phyloP scores from a whole-genome alignment of 352 stramenopile species.

The Pythium pyrilobum region DNA sequence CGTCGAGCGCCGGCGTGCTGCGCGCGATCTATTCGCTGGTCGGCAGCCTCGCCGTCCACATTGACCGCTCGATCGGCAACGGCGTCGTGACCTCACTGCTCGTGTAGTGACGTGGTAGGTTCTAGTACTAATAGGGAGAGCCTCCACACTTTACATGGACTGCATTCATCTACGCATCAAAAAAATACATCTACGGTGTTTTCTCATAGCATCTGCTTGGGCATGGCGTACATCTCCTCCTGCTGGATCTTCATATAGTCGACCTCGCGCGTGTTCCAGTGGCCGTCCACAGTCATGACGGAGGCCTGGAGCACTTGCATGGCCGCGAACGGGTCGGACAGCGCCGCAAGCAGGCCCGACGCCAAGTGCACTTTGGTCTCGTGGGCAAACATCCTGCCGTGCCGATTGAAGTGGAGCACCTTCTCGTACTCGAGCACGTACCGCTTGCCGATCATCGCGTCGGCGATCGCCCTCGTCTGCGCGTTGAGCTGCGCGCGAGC shows the following conservation, averaged over 20 bases:
- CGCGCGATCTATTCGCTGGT: conserved; percentile 65
- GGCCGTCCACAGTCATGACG: conserved; percentile 26
- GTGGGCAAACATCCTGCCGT: conserved; percentile 19
- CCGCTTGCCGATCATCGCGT: conserved; percentile 25
- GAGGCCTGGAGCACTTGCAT: conserved; percentile 47
- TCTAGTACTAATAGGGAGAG: not conserved
- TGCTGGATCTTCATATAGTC: conserved; percentile 10
- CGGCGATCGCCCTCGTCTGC: conserved; percentile 14
- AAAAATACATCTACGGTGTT: no score
- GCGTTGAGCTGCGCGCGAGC: conserved; percentile 19
- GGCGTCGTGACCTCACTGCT: conserved; percentile 61
- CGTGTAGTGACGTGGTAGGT: conserved; percentile 16
- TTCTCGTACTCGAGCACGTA: conserved; percentile 27
- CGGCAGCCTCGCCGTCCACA: conserved; percentile 63
- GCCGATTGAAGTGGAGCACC: conserved; percentile 31
- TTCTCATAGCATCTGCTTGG: conserved; percentile 8
- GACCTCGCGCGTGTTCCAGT: conserved; percentile 8
- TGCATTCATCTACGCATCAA: no score
- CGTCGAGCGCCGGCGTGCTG: conserved; percentile 38
- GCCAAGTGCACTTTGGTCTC: conserved; percentile 44
- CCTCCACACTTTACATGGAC: not conserved
- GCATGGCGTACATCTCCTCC: conserved; percentile 14
- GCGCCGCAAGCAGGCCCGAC: conserved; percentile 31
- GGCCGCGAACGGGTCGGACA: conserved; percentile 46
- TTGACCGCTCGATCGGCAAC: conserved; percentile 58